Conservation (phyloP, 148 eudicot species). For the Vaccinium darrowii region DNA sequence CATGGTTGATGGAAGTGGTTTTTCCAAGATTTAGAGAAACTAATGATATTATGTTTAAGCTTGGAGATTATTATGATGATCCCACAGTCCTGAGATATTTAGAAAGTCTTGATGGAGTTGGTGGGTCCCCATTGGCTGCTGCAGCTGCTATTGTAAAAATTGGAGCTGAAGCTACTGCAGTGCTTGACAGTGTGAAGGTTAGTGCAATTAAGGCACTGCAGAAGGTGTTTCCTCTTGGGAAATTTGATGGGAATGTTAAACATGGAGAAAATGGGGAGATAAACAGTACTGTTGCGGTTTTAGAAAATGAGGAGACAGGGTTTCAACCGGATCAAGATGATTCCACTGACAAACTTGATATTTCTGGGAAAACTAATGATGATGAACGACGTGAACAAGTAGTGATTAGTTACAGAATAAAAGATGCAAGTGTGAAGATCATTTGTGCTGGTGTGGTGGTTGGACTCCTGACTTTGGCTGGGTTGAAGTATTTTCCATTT, state of each 20-base stretch:
- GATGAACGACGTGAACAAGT: conserved; percentile 55
- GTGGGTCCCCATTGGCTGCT: conserved; percentile 85
- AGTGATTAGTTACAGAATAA: conserved; percentile 62
- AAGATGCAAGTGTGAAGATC: conserved; percentile 81
- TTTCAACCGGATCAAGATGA: conserved; percentile 31
- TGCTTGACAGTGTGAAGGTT: conserved; percentile 74
- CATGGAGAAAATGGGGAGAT: conserved; percentile 38
- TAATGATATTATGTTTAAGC: conserved; percentile 57
- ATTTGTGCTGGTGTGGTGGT: conserved; percentile 86
- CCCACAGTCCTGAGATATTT: conserved; percentile 83
- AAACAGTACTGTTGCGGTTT: conserved; percentile 26
- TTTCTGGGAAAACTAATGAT: conserved; percentile 26
- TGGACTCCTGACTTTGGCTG: conserved; percentile 69
- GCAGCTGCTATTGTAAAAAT: conserved; percentile 95
- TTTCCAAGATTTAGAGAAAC: conserved; percentile 94
- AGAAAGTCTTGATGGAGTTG: conserved; percentile 74
- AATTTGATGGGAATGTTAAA: conserved; percentile 40
- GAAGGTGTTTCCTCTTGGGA: conserved; percentile 78
- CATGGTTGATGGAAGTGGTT: conserved; percentile 97
- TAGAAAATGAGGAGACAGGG: conserved; percentile 29
- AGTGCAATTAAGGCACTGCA: conserved; percentile 78
- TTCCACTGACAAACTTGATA: conserved; percentile 23
- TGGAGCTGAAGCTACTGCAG: conserved; percentile 94
- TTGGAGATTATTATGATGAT: conserved; percentile 97
- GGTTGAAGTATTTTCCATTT: conserved; percentile 53